Evolutionary conservation across 257 asterid species (phyloP).

Genomic region (Penstemon eatonii): DNA sequence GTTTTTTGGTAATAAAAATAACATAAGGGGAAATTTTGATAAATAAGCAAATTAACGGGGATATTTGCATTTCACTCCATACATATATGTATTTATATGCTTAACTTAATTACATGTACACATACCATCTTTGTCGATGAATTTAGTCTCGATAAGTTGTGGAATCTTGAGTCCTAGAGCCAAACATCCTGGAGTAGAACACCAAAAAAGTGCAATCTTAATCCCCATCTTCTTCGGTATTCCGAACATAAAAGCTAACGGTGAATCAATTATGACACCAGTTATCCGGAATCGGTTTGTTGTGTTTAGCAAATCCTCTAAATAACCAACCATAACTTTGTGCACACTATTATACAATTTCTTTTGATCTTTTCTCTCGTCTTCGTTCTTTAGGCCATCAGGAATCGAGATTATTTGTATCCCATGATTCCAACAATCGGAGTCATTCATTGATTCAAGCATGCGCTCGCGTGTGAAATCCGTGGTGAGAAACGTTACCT

Average conservation of each 20-base stretch:
- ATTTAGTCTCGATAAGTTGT: constrained; percentile 33
- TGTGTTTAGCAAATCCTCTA: constrained; percentile 36
- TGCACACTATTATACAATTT: constrained; percentile 34
- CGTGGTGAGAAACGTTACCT: constrained; percentile 46
- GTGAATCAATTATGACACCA: constrained; percentile 45
- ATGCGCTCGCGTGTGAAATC: constrained; percentile 9
- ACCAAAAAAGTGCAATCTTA: constrained; percentile 43
- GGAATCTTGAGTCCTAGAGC: constrained; percentile 42
- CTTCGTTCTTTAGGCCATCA: constrained; percentile 38
- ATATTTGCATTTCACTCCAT: too few relatives aligned
- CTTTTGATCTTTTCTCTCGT: constrained; percentile 34
- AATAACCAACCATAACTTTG: constrained; percentile 35
- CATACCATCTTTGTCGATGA: constrained; percentile 45
- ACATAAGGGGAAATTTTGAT: too few relatives aligned
- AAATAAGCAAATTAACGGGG: too few relatives aligned
- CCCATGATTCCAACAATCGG: constrained; percentile 20
- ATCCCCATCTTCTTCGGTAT: constrained; percentile 51
- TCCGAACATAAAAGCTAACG: constrained; percentile 36
- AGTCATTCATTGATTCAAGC: constrained; percentile 11
- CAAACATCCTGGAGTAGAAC: constrained; percentile 57
- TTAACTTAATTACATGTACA: too few relatives aligned
- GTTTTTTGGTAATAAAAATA: too few relatives aligned
- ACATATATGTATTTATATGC: too few relatives aligned
- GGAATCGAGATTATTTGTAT: constrained; percentile 37
- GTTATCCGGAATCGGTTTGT: constrained; percentile 24